These are phyloP conservation scores for Rhododendron mucronatum DNA, from an alignment of 148 eudicot species.

Conservation along the genomic window DNA sequence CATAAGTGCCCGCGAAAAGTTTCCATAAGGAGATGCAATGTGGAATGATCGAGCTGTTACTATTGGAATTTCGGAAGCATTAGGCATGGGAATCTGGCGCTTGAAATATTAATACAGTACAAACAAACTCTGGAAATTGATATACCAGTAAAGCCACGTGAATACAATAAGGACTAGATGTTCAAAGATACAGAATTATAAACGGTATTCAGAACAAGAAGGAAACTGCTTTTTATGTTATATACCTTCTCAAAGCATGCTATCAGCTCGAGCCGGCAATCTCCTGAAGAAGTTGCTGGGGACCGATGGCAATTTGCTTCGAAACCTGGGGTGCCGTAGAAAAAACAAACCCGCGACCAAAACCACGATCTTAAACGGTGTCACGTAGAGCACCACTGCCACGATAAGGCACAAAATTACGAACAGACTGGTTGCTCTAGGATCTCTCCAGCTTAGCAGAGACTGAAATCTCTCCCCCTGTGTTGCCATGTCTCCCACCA, in stretches of 20 bases:
- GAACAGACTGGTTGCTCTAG: slow-evolving; percentile 30
- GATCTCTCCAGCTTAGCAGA: slow-evolving; percentile 41
- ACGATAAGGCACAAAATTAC: slow-evolving; percentile 25
- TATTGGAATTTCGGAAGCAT: background rate
- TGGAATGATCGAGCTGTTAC: background rate
- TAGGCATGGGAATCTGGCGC: slow-evolving; percentile 17
- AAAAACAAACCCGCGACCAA: slow-evolving; percentile 27
- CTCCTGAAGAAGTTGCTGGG: slow-evolving; percentile 35
- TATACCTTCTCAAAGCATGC: slow-evolving; percentile 34
- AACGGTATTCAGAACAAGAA: background rate
- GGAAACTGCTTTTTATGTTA: background rate
- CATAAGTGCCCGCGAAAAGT: background rate
- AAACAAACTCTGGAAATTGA: slow-evolving; percentile 23
- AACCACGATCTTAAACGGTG: slow-evolving; percentile 29
- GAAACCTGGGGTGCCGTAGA: slow-evolving; percentile 33
- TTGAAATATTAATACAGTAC: slow-evolving; percentile 34
- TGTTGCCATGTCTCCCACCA: slow-evolving; percentile 37
- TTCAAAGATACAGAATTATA: background rate
- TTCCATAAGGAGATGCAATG: background rate
- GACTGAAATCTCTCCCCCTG: slow-evolving; percentile 41
- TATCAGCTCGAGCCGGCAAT: slow-evolving; percentile 31
- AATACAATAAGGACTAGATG: background rate
- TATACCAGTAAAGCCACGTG: background rate
- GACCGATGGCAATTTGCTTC: slow-evolving; percentile 30
- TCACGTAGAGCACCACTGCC: slow-evolving; percentile 29